Conservation (phyloP, 441 rosid genomes). For the Mallotus japonicus region DNA sequence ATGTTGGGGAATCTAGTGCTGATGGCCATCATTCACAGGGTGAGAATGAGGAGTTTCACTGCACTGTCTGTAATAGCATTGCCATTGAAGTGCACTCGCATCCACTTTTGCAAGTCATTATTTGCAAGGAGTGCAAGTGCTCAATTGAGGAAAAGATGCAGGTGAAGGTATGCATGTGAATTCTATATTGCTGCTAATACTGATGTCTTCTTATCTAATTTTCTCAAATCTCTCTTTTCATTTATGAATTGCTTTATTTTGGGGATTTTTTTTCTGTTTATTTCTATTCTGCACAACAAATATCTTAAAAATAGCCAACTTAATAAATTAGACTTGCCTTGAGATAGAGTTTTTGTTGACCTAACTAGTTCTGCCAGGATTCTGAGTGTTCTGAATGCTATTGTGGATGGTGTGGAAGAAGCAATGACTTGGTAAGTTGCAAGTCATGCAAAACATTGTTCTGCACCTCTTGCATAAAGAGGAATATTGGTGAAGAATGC, state of each 20-base stretch:
- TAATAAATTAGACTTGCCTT: background rate
- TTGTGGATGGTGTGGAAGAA: constrained; percentile 94
- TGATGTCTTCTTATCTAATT: background rate
- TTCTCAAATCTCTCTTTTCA: too few species aligned
- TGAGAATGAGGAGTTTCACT: constrained; percentile 46
- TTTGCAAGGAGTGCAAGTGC: constrained; percentile 87
- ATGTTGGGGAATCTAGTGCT: constrained; percentile 22
- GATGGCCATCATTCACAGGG: constrained; percentile 33
- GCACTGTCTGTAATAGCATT: constrained; percentile 79
- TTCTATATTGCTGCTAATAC: background rate
- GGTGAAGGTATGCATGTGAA: constrained; percentile 58
- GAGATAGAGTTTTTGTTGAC: constrained; percentile 22
- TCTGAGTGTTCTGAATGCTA: constrained; percentile 62
- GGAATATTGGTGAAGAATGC: constrained; percentile 81
- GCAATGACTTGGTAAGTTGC: constrained; percentile 71
- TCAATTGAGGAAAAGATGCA: constrained; percentile 62
- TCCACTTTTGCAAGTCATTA: constrained; percentile 80
- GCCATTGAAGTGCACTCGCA: constrained; percentile 70
- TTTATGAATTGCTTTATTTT: background rate
- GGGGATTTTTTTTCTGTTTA: background rate
- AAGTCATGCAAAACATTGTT: constrained; percentile 73
- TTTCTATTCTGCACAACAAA: background rate
- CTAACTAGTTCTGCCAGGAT: constrained; percentile 49
- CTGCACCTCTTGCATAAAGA: constrained; percentile 74
- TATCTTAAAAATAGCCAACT: background rate